Base-by-base conservation (phyloP, 1,139 yeast species). In the Pichia sp. region DNA sequence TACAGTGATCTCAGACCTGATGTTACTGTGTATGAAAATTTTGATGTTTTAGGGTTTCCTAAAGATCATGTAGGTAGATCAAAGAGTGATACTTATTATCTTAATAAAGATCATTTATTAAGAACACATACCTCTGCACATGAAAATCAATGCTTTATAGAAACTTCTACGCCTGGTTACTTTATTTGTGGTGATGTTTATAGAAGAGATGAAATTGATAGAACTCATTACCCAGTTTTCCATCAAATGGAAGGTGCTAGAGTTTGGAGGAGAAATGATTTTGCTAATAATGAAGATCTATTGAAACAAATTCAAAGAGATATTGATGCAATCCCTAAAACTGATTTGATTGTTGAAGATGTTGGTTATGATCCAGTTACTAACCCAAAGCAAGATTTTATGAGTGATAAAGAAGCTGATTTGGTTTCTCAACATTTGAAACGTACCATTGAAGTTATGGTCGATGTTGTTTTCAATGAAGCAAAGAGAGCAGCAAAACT, bases 181-280 rank as follows among this genome's bases (percentile, higher is more conserved):
- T 72, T 91, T 51, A 88, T 93, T 43, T 75, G 95, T 12, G 98
- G 98, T 1, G 98, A 93, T 61, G 98, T 91, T 7, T 91, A 89
- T 59, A 74, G 99, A 54, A 74, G 95, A 54, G 99, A 91, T 61
- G 96, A 91, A 55, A 84, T 91, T 46, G 99, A 91, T 60, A 72
- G 88, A 51, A 88, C 97, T 0, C 99, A 91, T 61, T 91, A 91
- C 58, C 97, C 98, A 3, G 97, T 85, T 1, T 93, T 91, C 64
- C 97, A 91, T 58, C 99, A 91, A 62, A 78, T 91, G 86, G 99
- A 91, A 63, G 98, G 98, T 38, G 96, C 96, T 1, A 68, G 94
- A 46, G 63, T 82, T 7, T 93, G 97, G 97, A 67, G 76, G 10
- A 67, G 80, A 38, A 60, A 65, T 30, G 60, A 60, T 4, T 47